Evolutionary conservation across 768 basidiomycete species (phyloP), one percentile per base, ranked within the genome.

Genomic region (Mrakia hoshinonis): DNA sequence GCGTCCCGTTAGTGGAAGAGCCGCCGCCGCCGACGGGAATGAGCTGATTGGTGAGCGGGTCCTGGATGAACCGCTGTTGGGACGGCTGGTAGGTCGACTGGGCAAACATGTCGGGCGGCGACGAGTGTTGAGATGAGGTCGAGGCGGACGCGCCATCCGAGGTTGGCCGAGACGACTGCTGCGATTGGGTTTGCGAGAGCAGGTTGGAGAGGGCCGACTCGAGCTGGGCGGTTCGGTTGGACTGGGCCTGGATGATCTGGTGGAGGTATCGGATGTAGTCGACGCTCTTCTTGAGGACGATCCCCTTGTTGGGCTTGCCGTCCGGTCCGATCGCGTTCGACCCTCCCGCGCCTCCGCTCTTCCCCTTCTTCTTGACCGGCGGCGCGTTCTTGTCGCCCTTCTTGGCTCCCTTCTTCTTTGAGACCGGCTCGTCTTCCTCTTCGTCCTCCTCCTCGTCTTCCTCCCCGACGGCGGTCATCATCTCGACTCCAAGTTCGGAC

Each of bases 301-400:
- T 90, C 43, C 92, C 92, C 83, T 95, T 95, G 81, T 95, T 94
- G 34, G 92, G 92, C 77, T 94, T 94, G 67, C 90, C 87, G 34
- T 75, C 52, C 24, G 55, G 67, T 54, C 76, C 65, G 64, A 54
- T 46, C 15, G 61, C 49, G 22, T 68, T 63, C 22, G 34, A 24
- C 4, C 66, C 55, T 29, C 71, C 55, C 26, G 55, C 31, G 54
- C 72, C 26, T 38, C 60, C 47, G 43, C 58, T 74, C 52, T 63
- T 70, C 11, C 60, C 39, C 55, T 66, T 55, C 51, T 67, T 60
- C 34, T 49, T 52, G 20, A 22, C 61, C 6, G 51, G 12, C 4
- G 47, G 20, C 0, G n/a, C 51, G 49, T 67, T 67, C 52, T 55
- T 43, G 15, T 43, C 31, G 9, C n/a, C 60, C 60, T 34, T 69